These are phyloP conservation scores for Fusarium continuum DNA, from an alignment of 2,329 filamentous ascomycete species.

Conservation along the genomic window DNA sequence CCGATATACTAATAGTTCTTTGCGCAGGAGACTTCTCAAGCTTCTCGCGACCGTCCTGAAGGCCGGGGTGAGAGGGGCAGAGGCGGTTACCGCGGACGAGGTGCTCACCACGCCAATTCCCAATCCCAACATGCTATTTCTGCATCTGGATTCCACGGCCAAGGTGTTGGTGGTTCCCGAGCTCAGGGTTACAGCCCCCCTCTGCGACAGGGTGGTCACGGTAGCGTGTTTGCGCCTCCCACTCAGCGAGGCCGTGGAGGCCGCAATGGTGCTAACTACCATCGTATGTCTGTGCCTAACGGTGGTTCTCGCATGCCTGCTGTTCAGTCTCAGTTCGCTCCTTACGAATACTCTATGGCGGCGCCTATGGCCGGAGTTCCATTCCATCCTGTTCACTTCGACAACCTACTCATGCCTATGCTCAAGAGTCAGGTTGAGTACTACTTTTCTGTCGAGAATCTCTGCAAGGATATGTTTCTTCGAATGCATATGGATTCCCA, in stretches of 20 bases:
- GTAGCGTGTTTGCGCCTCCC: constrained; percentile 47
- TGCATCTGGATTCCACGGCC: constrained; percentile 45
- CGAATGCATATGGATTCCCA: constrained; percentile 94
- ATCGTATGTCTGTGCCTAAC: constrained; percentile 54
- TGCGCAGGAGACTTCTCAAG: constrained; percentile 42
- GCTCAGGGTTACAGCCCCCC: constrained; percentile 56
- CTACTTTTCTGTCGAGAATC: constrained; percentile 96
- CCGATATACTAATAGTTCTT: constrained; percentile 7
- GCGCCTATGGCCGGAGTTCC: constrained; percentile 51
- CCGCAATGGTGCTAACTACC: constrained; percentile 48
- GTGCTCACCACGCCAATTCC: constrained; percentile 53
- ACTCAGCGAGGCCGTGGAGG: constrained; percentile 50
- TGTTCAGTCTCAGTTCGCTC: constrained; percentile 49
- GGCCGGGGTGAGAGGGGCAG: constrained; percentile 54
- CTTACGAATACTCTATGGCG: constrained; percentile 53
- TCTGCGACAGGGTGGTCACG: constrained; percentile 53
- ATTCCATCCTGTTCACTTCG: constrained; percentile 58
- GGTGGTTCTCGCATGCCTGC: constrained; percentile 49
- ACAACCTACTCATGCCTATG: constrained; percentile 58
- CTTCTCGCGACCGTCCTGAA: constrained; percentile 49
- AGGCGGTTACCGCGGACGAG: constrained; percentile 58
- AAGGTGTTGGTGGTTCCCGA: constrained; percentile 48
- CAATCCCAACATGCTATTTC: constrained; percentile 47
- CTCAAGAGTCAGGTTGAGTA: constrained; percentile 75
- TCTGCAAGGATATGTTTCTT: constrained; percentile 91